phyloP scores from a whole-genome alignment of 1,284 basidiomycete species.

The Cutaneotrichosporon sp. region DNA sequence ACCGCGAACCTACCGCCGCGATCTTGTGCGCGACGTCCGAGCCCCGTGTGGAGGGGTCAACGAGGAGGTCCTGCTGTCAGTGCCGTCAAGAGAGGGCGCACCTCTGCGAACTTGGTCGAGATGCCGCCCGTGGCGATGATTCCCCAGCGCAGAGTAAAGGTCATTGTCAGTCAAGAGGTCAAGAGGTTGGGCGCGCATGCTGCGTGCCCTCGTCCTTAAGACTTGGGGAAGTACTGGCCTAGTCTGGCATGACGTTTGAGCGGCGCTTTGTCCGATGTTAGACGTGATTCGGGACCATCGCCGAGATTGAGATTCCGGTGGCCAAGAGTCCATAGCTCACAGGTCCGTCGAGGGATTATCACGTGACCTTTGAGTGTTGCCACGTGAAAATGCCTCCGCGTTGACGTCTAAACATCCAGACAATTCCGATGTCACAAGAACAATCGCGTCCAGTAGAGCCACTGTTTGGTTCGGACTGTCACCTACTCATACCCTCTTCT shows the following conservation, averaged over 20 bases:
- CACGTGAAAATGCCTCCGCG: constrained; percentile 1
- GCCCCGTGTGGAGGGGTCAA: constrained; percentile 55
- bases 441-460: neutral
- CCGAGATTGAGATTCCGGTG: neutral
- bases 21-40: constrained; percentile 74
- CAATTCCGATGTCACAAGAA: neutral
- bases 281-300: neutral
- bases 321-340: too few species aligned
- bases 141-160: constrained; percentile 48
- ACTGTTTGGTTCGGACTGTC: constrained; percentile 9
- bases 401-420: neutral
- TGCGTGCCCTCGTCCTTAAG: neutral
- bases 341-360: too few species aligned
- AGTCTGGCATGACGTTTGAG: neutral
- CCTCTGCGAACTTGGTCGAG: constrained; percentile 42
- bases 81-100: constrained; percentile 18
- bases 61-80: constrained; percentile 38
- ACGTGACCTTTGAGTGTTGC: neutral
- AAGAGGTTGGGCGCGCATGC: neutral
- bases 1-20: constrained; percentile 75
- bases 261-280: neutral
- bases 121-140: constrained; percentile 54
- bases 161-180: constrained; percentile 11
- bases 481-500: constrained; percentile 1
- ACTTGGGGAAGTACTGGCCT: neutral